A percentile compares a stretch with the other conserved stretches of the same genome.
phyloP scores from a whole-genome alignment of 1,139 yeast genomes.

The Geotrichum phurueaensis region DNA sequence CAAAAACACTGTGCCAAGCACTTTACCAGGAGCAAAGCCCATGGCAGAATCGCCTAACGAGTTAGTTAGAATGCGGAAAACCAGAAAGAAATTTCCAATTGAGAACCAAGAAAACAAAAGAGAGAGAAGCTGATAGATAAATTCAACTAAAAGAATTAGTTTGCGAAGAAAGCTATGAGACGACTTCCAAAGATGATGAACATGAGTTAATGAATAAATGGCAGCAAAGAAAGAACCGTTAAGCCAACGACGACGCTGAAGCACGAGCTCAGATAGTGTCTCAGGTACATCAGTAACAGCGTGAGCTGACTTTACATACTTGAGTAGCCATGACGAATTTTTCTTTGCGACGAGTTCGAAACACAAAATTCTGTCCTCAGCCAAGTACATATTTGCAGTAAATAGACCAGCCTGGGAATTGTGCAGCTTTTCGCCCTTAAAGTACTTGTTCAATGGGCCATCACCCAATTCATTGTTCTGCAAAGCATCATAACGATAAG shows the following conservation, averaged over 20 bases:
- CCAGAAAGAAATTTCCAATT: slow-evolving; percentile 69
- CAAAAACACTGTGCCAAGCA: slow-evolving; percentile 70
- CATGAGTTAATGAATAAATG: slow-evolving; percentile 64
- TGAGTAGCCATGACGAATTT: slow-evolving; percentile 53
- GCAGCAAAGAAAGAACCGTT: slow-evolving; percentile 85
- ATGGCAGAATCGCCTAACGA: slow-evolving; percentile 55
- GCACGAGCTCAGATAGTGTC: slow-evolving; percentile 59
- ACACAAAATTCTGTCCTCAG: slow-evolving; percentile 79
- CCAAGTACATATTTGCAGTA: slow-evolving; percentile 77
- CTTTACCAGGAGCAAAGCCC: slow-evolving; percentile 64
- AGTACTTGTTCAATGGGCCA: slow-evolving; percentile 72
- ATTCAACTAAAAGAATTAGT: slow-evolving; percentile 59
- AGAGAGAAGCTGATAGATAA: slow-evolving; percentile 59
- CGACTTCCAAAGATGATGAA: slow-evolving; percentile 64
- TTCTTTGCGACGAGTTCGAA: slow-evolving; percentile 72
- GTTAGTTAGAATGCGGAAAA: slow-evolving; percentile 67
- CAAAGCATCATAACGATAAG: slow-evolving; percentile 63
- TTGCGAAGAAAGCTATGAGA: slow-evolving; percentile 59
- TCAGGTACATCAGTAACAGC: slow-evolving; percentile 87
- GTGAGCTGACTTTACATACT: slow-evolving; percentile 67
- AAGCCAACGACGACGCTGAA: slow-evolving; percentile 79
- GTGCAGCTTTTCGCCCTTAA: slow-evolving; percentile 65
- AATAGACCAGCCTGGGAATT: slow-evolving; percentile 57
- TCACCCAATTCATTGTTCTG: slow-evolving; percentile 19
- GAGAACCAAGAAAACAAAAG: slow-evolving; percentile 76